Evolutionary conservation across 352 stramenopile genomes (phyloP), one percentile per base, ranked within the genome.

Genomic region (Phytophthora ramorum): DNA sequence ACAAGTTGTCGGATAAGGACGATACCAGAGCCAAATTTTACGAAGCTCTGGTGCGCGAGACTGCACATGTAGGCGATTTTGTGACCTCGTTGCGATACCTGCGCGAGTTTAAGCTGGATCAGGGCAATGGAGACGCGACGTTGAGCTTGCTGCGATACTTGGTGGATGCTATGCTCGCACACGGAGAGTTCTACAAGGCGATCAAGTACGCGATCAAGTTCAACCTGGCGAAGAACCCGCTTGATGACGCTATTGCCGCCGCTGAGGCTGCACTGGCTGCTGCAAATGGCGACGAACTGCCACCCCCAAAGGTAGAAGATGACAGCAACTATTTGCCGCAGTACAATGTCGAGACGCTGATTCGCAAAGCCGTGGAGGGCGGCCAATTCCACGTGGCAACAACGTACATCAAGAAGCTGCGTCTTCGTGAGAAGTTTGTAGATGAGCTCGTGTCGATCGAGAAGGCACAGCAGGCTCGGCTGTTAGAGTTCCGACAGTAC

Each of bases 161-260:
- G 20, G 72, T 96, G 10, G 75, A 91, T 60, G 72, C 68, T 7
- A 89, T 94, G 84, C 46, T 93, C n/a, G 58, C 51, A 5, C 81
- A 91, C 40, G 60, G 71, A 2, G 88, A 96, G 53, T 85, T 93
- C 45, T 96, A 96, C 84, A 96, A 96, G 63, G 85, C 88, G 2
- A 92, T 96, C 64, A 96, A 96, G 74, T 96, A 96, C 56, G 74
- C 86, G 30, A 89, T 91, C 66, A 96, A 96, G 62, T 94, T 96
- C 56, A 83, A 79, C 3, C 56, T 96, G 16, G 56, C 69, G 1
- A 68, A 71, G 28, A 77, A 85, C 44, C 71, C 71, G 32, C 55
- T 75, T 12, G 54, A 78, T 32, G 66, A 73, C 49, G 65, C 60
- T 0, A 68, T 71, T 67, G 64, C 65, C 49, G 58, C 64, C 12